A percentile compares a stretch with the other conserved stretches of the same genome.
These are phyloP conservation scores for Taphrina deformans DNA, from an alignment of 1,139 yeast species.

Conservation along the genomic window DNA sequence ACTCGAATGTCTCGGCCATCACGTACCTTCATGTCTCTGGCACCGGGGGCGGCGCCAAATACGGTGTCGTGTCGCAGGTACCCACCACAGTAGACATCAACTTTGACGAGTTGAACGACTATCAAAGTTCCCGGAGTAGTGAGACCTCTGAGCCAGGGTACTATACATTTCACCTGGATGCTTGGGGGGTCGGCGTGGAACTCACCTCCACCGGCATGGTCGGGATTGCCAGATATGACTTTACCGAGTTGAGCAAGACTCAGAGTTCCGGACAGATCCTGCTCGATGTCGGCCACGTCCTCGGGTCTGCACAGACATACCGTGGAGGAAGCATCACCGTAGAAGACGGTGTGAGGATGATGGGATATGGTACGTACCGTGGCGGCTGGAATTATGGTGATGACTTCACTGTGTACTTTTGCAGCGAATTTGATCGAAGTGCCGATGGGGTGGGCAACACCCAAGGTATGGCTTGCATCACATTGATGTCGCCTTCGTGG, in stretches of 20 bases:
- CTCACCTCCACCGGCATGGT: constrained; percentile 27
- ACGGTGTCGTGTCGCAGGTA: constrained; percentile 22
- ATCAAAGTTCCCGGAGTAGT: constrained; percentile 9
- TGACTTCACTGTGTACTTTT: constrained; percentile 26
- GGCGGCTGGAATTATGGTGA: constrained; percentile 31
- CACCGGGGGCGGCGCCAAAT: constrained; percentile 30
- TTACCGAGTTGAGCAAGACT: constrained; percentile 3
- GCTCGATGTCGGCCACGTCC: constrained; percentile 28
- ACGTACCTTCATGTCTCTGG: constrained; percentile 28
- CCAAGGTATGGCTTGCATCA: constrained; percentile 12
- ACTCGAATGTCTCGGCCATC: constrained; percentile 22
- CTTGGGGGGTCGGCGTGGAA: constrained; percentile 28
- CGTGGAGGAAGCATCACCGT: constrained; percentile 28
- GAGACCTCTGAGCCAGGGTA: constrained; percentile 23
- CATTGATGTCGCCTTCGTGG: too few relatives aligned
- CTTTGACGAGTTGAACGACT: constrained; percentile 20
- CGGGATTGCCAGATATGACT: constrained; percentile 14
- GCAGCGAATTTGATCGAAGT: constrained; percentile 22
- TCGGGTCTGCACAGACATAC: constrained; percentile 31
- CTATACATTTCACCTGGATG: constrained; percentile 24
- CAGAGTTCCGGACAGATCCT: constrained; percentile 18
- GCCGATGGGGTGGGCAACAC: constrained; percentile 30
- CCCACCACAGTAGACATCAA: constrained; percentile 27
- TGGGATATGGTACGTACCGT: constrained; percentile 27
- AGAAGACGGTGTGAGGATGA: not conserved